phyloP scores from a whole-genome alignment of 495 filamentous ascomycete species.

The Xylaria curta region DNA sequence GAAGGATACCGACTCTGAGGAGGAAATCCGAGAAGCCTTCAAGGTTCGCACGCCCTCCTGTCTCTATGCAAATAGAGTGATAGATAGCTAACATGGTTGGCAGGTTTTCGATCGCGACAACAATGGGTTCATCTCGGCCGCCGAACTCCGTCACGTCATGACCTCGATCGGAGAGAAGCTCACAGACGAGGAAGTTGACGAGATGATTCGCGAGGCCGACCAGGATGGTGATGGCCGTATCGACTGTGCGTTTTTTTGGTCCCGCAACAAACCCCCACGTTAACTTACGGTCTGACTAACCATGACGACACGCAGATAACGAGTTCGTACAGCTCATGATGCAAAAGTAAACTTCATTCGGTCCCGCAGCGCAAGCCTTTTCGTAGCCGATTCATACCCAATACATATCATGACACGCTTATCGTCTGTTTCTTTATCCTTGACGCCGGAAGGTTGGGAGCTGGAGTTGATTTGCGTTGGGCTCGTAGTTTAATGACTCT shows the following conservation, averaged over 20 bases:
- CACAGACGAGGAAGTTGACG: constrained; percentile 98
- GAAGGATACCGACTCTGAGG: constrained; percentile 99
- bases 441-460: constrained; percentile 17
- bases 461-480: constrained; percentile 22
- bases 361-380: constrained; percentile 30
- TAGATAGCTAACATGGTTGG: constrained; percentile 31
- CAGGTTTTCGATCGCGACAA: constrained; percentile 99
- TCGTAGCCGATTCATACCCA: constrained; percentile 37
- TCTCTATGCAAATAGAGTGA: constrained; percentile 7
- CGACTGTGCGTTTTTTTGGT: constrained; percentile 70
- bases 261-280: background rate
- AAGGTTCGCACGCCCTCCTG: constrained; percentile 42
- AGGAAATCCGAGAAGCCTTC: constrained; percentile 91
- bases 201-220: constrained; percentile 99
- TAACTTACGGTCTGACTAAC: constrained; percentile 43
- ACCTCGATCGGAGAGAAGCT: constrained; percentile 99
- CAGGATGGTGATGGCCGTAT: constrained; percentile 97
- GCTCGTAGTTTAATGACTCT: constrained; percentile 18
- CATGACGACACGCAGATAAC: constrained; percentile 70
- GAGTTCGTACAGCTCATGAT: constrained; percentile 99
- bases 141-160: constrained; percentile 98
- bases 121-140: constrained; percentile 98
- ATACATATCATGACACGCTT: constrained; percentile 38
- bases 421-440: constrained; percentile 25
- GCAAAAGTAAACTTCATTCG: constrained; percentile 80